Evolutionary conservation across 352 stramenopile genomes (phyloP).

Genomic region (Phytophthora europaea): DNA sequence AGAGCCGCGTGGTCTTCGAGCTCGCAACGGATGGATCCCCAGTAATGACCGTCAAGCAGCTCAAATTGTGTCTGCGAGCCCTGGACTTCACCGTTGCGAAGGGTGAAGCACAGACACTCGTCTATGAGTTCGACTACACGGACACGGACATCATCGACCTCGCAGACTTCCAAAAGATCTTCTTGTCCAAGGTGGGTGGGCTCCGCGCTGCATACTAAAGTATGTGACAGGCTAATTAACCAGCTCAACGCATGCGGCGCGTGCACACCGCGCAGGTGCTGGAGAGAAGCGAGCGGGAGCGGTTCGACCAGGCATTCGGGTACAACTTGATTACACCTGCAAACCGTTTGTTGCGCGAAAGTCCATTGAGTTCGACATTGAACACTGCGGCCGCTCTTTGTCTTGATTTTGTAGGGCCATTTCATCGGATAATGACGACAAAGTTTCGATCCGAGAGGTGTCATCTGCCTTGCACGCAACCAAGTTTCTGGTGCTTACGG

Average conservation of each 20-base stretch:
- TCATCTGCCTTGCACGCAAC: slow-evolving; percentile 2
- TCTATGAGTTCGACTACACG: slow-evolving; percentile 65
- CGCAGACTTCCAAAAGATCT: slow-evolving; percentile 55
- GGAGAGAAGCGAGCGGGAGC: slow-evolving; percentile 28
- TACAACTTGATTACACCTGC: slow-evolving; percentile 14
- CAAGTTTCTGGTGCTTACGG: not conserved
- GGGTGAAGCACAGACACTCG: slow-evolving; percentile 38
- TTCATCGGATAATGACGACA: slow-evolving; percentile 6
- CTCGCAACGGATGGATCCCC: slow-evolving; percentile 22
- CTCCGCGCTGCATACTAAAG: not conserved
- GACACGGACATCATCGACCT: slow-evolving; percentile 38
- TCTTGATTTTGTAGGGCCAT: slow-evolving; percentile 25
- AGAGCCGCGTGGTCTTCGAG: slow-evolving; percentile 39
- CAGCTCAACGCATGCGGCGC: not conserved
- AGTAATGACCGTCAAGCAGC: slow-evolving; percentile 39
- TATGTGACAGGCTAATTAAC: not conserved
- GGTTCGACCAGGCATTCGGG: slow-evolving; percentile 48
- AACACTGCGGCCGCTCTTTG: slow-evolving; percentile 3
- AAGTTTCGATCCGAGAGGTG: slow-evolving; percentile 33
- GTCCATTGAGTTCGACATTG: not conserved
- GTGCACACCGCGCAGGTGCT: slow-evolving; percentile 20
- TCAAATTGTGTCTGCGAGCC: slow-evolving; percentile 46
- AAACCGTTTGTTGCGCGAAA: not conserved
- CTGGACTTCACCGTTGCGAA: slow-evolving; percentile 37
- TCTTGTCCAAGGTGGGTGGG: slow-evolving; percentile 47